Conservation (phyloP, 768 basidiomycete genomes). For the Flagelloscypha sp. region DNA sequence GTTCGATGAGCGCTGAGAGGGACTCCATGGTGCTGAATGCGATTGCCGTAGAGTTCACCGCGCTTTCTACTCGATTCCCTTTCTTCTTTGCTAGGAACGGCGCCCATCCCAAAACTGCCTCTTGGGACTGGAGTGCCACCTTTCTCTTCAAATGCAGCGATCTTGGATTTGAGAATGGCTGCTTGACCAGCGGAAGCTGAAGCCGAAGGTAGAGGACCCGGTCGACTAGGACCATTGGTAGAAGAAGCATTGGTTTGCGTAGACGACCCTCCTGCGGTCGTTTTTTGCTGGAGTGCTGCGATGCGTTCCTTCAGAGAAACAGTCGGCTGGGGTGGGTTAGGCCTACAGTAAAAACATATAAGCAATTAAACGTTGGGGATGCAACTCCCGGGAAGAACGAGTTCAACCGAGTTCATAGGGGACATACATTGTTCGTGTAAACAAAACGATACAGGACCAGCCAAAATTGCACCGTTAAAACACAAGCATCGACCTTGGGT, state of each 20-base stretch:
- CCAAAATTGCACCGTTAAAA: too few relatives aligned
- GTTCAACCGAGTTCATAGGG: too few relatives aligned
- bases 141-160: slow-evolving; percentile 47
- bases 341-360: too few relatives aligned
- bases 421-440: too few relatives aligned
- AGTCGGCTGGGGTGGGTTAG: too few relatives aligned
- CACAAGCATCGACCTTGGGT: too few relatives aligned
- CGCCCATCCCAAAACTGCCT: slow-evolving; percentile 36
- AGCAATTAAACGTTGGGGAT: too few relatives aligned
- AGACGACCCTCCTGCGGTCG: slow-evolving; percentile 19
- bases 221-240: slow-evolving; percentile 11
- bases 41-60: slow-evolving; percentile 42
- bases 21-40: slow-evolving; percentile 22
- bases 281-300: slow-evolving; percentile 68
- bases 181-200: slow-evolving; percentile 11
- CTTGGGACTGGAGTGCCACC: slow-evolving; percentile 44
- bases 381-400: too few relatives aligned
- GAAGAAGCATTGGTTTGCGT: slow-evolving; percentile 13
- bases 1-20: too few relatives aligned
- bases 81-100: slow-evolving; percentile 26
- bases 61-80: slow-evolving; percentile 35
- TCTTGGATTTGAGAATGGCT: slow-evolving; percentile 38
- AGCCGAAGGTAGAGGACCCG: slow-evolving; percentile 2
- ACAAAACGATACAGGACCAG: too few relatives aligned
- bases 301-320: slow-evolving; percentile 76